A percentile compares a stretch with the other conserved stretches of the same genome.
These are phyloP conservation scores for Boletus patriciae DNA, from an alignment of 768 basidiomycete genomes.

Conservation along the genomic window DNA sequence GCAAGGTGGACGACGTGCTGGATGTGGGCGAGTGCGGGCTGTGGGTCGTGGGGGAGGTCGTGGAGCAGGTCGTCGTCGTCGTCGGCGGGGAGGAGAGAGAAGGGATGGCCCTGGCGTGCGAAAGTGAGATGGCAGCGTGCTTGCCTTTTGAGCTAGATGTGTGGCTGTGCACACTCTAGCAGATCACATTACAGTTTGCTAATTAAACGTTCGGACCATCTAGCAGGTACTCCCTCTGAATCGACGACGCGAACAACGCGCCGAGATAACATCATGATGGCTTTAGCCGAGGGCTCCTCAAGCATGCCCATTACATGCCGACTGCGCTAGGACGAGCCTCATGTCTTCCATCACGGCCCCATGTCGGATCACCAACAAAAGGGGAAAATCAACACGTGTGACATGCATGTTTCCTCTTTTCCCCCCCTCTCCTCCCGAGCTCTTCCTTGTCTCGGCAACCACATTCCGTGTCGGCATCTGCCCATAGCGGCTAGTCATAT, in stretches of 20 bases:
- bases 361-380: constrained; percentile 23
- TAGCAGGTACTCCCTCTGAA: too few relatives aligned
- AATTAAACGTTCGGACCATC: not conserved
- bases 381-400: constrained; percentile 27
- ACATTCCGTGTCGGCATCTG: constrained; percentile 6
- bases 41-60: constrained; percentile 10
- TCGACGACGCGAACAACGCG: not conserved
- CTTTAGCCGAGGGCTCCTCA: constrained; percentile 9
- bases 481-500: constrained; percentile 8
- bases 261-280: constrained; percentile 5
- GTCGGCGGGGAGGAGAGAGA: constrained; percentile 24
- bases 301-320: constrained; percentile 20
- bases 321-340: constrained; percentile 14
- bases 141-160: constrained; percentile 32
- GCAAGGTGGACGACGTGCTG: not conserved
- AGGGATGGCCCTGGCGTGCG: constrained; percentile 31
- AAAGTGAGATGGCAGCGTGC: constrained; percentile 23
- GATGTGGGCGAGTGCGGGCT: not conserved
- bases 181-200: not conserved
- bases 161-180: constrained; percentile 27
- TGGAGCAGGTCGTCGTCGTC: constrained; percentile 25
- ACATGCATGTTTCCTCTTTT: constrained; percentile 23
- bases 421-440: constrained; percentile 11
- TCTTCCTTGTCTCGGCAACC: constrained; percentile 7
- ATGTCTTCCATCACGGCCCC: constrained; percentile 14